A percentile compares a stretch with the other conserved stretches of the same genome.
Conservation (phyloP, 768 basidiomycete genomes). For the Naganishia vaughanmartiniae region DNA sequence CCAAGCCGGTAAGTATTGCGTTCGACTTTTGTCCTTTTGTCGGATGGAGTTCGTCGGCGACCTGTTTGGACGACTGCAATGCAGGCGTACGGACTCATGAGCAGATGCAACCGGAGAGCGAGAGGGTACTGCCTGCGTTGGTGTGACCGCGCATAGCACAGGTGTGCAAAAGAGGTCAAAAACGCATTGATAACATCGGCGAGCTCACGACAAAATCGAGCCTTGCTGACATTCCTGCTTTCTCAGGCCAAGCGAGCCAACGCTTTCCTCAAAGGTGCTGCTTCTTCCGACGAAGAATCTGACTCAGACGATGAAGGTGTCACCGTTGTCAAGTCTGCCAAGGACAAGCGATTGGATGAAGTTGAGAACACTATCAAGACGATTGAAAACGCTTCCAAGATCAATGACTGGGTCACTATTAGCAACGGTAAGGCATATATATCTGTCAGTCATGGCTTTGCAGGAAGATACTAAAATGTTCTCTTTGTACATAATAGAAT, state of each 20-base stretch:
- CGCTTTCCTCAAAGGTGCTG: constrained; percentile 50
- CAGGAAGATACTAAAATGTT: not conserved
- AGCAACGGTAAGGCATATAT: constrained; percentile 65
- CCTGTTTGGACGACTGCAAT: not conserved
- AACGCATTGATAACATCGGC: constrained; percentile 14
- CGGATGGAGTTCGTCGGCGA: not conserved
- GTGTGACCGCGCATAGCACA: too few relatives aligned
- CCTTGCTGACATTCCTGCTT: constrained; percentile 13
- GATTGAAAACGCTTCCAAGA: constrained; percentile 92
- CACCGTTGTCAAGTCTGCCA: constrained; percentile 79
- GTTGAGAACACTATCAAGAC: constrained; percentile 87
- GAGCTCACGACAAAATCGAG: constrained; percentile 32
- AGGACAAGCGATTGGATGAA: constrained; percentile 87
- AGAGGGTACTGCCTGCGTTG: constrained; percentile 34
- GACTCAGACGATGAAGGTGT: constrained; percentile 57
- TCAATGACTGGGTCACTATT: constrained; percentile 93
- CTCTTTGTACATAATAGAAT: constrained; percentile 61
- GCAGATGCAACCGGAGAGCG: not conserved
- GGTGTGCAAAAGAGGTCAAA: too few relatives aligned
- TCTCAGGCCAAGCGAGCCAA: constrained; percentile 52
- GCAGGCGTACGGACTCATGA: not conserved
- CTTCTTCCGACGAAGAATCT: constrained; percentile 61
- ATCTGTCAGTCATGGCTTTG: not conserved
- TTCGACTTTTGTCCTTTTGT: not conserved
- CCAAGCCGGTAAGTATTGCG: constrained; percentile 32